A percentile compares a stretch with the other conserved stretches of the same genome.
Conservation (phyloP, 208 protist species). For the Acanthamoeba healyi region DNA sequence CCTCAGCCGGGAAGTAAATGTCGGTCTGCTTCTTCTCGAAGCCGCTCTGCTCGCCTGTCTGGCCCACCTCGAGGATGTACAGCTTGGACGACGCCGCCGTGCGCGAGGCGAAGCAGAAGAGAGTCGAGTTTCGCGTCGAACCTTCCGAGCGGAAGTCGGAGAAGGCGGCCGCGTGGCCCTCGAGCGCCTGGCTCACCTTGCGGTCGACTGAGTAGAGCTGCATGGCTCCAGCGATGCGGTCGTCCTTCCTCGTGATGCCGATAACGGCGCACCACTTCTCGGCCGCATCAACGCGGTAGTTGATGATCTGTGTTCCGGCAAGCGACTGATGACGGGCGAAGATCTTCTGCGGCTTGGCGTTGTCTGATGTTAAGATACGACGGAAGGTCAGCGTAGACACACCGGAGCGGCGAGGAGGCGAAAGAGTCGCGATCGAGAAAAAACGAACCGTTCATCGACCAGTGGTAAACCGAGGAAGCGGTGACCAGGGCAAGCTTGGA, state of each 20-base stretch:
- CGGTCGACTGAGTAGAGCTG: slow-evolving; percentile 98
- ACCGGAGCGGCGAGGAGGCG: background rate
- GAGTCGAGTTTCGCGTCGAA: slow-evolving; percentile 90
- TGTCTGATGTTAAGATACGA: slow-evolving; percentile 79
- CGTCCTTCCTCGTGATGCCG: slow-evolving; percentile 92
- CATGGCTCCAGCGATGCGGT: slow-evolving; percentile 95
- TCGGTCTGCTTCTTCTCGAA: slow-evolving; percentile 90
- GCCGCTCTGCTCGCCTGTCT: slow-evolving; percentile 78
- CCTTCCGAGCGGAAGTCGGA: slow-evolving; percentile 87
- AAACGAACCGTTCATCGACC: slow-evolving; percentile 92
- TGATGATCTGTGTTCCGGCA: slow-evolving; percentile 96
- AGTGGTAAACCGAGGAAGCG: slow-evolving; percentile 97
- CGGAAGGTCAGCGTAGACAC: background rate
- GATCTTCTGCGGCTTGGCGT: slow-evolving; percentile 95
- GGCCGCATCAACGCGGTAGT: slow-evolving; percentile 95
- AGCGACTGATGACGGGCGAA: slow-evolving; percentile 96
- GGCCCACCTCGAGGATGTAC: slow-evolving; percentile 92
- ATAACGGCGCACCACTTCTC: slow-evolving; percentile 98
- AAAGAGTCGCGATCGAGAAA: background rate
- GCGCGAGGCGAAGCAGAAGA: slow-evolving; percentile 97
- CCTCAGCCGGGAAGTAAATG: slow-evolving; percentile 92
- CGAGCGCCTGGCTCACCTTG: slow-evolving; percentile 94
- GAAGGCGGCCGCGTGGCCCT: slow-evolving; percentile 98
- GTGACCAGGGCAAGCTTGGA: slow-evolving; percentile 97
- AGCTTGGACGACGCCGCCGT: slow-evolving; percentile 87